These are phyloP conservation scores for Xerocomus potaroensis DNA, from an alignment of 768 basidiomycete genomes.

Conservation along the genomic window DNA sequence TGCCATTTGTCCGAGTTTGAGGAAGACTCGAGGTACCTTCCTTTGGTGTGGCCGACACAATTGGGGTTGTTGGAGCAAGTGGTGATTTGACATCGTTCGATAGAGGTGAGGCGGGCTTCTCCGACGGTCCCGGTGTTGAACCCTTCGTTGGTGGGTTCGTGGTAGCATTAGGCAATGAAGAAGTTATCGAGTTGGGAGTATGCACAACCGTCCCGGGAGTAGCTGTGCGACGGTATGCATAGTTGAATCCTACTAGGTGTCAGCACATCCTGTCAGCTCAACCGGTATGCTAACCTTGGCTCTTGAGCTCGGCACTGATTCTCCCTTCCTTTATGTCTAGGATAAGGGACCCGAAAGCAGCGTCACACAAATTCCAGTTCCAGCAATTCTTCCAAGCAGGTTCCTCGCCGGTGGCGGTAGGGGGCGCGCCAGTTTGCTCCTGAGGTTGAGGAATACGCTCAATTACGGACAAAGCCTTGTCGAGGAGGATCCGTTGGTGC, in stretches of 20 bases:
- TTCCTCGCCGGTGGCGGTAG: conserved; percentile 68
- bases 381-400: conserved; percentile 98
- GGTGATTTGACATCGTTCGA: conserved; percentile 33
- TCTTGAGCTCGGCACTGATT: conserved; percentile 87
- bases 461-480: conserved; percentile 84
- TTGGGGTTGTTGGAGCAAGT: conserved; percentile 33
- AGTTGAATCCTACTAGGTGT: conserved; percentile 77
- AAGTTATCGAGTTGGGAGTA: conserved; percentile 56
- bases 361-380: conserved; percentile 99
- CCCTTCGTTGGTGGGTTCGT: conserved; percentile 32
- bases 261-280: background rate
- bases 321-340: conserved; percentile 90
- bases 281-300: conserved; percentile 62
- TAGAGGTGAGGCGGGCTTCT: conserved; percentile 33
- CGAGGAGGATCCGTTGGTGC: conserved; percentile 78
- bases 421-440: conserved; percentile 34
- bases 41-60: conserved; percentile 28
- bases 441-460: conserved; percentile 68
- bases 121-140: conserved; percentile 32
- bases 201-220: conserved; percentile 46
- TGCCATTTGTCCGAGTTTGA: conserved; percentile 31
- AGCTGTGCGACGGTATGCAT: conserved; percentile 81
- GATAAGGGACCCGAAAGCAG: conserved; percentile 84
- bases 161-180: conserved; percentile 42
- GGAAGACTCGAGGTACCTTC: conserved; percentile 34